These are phyloP conservation scores for Botryosphaeria dothidea DNA, from an alignment of 2,329 filamentous ascomycete genomes.

Conservation along the genomic window DNA sequence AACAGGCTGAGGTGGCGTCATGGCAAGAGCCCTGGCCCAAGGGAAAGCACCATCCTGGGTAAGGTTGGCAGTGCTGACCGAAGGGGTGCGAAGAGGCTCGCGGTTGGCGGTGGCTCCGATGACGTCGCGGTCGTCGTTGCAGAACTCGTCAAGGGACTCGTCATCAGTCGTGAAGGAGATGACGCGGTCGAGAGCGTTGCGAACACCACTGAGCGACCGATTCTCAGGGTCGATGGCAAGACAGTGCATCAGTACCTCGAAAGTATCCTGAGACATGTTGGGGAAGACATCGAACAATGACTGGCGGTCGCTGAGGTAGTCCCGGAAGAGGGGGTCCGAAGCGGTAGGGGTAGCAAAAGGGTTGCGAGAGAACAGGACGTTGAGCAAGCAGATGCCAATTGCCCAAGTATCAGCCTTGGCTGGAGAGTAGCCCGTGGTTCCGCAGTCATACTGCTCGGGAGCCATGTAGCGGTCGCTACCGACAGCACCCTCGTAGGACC, in stretches of 20 bases:
- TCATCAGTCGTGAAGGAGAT: slow-evolving; percentile 93
- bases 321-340: slow-evolving; percentile 88
- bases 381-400: slow-evolving; percentile 92
- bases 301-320: slow-evolving; percentile 91
- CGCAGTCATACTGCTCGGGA: slow-evolving; percentile 93
- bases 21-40: slow-evolving; percentile 88
- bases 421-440: slow-evolving; percentile 84
- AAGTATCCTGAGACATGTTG: slow-evolving; percentile 97
- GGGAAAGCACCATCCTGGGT: slow-evolving; percentile 81
- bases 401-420: slow-evolving; percentile 96
- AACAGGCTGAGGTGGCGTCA: slow-evolving; percentile 67
- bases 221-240: slow-evolving; percentile 89
- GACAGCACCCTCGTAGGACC: slow-evolving; percentile 90
- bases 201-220: slow-evolving; percentile 77
- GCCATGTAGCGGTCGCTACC: slow-evolving; percentile 99
- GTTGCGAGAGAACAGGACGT: slow-evolving; percentile 95
- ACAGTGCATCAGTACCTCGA: slow-evolving; percentile 86
- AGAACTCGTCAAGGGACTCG: slow-evolving; percentile 91
- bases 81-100: slow-evolving; percentile 92
- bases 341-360: slow-evolving; percentile 89
- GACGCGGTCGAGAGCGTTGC: slow-evolving; percentile 74
- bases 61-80: slow-evolving; percentile 82
- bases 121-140: slow-evolving; percentile 70
- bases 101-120: slow-evolving; percentile 82
- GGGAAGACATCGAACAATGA: slow-evolving; percentile 97